These are phyloP conservation scores for Colletotrichum truncatum DNA, from an alignment of 2,329 filamentous ascomycete species.

Conservation along the genomic window DNA sequence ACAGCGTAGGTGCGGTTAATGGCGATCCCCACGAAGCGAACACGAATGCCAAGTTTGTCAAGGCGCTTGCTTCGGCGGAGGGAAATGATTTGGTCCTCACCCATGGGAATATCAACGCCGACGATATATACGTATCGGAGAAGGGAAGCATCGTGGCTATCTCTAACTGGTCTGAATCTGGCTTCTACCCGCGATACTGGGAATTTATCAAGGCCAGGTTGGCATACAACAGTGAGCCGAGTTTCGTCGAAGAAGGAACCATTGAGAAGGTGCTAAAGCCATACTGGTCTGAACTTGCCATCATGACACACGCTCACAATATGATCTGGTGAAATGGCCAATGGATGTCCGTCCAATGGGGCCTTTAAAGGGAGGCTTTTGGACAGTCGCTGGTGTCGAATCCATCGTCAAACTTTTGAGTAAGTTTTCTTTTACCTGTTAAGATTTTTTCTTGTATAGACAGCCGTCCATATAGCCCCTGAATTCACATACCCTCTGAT, in stretches of 20 bases:
- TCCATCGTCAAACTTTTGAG: too few relatives aligned
- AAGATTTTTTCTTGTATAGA: too few relatives aligned
- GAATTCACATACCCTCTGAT: too few relatives aligned
- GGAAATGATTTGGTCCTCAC: conserved; percentile 2
- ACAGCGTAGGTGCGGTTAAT: too few relatives aligned
- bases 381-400: too few relatives aligned
- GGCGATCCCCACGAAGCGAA: too few relatives aligned
- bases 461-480: too few relatives aligned
- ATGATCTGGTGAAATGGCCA: not conserved
- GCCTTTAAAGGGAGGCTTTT: too few relatives aligned
- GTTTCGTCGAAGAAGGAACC: conserved; percentile 5
- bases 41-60: too few relatives aligned
- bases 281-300: not conserved
- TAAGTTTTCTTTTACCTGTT: too few relatives aligned
- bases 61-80: too few relatives aligned
- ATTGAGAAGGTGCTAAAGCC: conserved; percentile 16
- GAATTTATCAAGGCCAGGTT: conserved; percentile 31
- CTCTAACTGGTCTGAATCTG: conserved; percentile 20
- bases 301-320: conserved; percentile 16
- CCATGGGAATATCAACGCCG: conserved; percentile 25
- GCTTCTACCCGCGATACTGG: conserved; percentile 27
- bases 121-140: conserved; percentile 12
- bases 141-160: conserved; percentile 14
- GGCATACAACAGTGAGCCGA: not conserved
- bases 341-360: too few relatives aligned